phyloP scores from a whole-genome alignment of 768 basidiomycete species.

The Amanita rubescens region DNA sequence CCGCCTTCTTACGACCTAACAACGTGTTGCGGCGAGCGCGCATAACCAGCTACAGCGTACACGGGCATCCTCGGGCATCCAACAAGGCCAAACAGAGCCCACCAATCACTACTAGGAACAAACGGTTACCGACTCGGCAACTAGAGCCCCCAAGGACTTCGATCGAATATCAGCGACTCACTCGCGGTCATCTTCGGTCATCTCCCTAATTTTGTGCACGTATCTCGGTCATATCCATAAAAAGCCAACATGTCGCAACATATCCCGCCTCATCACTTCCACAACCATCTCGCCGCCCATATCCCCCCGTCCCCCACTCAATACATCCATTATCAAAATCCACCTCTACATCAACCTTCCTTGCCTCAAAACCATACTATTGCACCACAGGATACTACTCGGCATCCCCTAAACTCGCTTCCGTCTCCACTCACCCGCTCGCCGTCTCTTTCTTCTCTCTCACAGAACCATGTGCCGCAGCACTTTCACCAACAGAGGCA shows the following conservation, averaged over 20 bases:
- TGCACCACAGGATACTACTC: slow-evolving; percentile 22
- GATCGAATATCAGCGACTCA: slow-evolving; percentile 8
- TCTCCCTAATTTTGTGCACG: slow-evolving; percentile 2
- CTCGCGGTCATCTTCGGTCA: slow-evolving; percentile 8
- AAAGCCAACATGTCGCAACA: slow-evolving; percentile 33
- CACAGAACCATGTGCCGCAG: slow-evolving; percentile 11
- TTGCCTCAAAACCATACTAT: slow-evolving; percentile 12
- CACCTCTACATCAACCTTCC: slow-evolving; percentile 12
- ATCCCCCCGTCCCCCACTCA: slow-evolving; percentile 7
- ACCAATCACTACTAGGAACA: background rate
- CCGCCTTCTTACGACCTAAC: slow-evolving; percentile 4
- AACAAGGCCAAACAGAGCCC: slow-evolving; percentile 8
- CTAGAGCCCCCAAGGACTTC: slow-evolving; percentile 8
- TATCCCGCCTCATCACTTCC: slow-evolving; percentile 25
- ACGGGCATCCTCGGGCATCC: slow-evolving; percentile 6
- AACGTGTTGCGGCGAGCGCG: background rate
- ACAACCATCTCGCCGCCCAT: slow-evolving; percentile 10
- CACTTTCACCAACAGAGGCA: background rate
- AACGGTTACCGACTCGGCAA: slow-evolving; percentile 3
- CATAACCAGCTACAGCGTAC: background rate
- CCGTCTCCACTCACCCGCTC: background rate
- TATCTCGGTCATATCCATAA: background rate
- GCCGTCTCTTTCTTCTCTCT: slow-evolving; percentile 12
- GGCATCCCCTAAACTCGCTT: slow-evolving; percentile 10
- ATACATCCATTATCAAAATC: slow-evolving; percentile 9